Evolutionary conservation across 352 stramenopile genomes (phyloP), one percentile per base, ranked within the genome.

Genomic region (Blastocystis sp.): DNA sequence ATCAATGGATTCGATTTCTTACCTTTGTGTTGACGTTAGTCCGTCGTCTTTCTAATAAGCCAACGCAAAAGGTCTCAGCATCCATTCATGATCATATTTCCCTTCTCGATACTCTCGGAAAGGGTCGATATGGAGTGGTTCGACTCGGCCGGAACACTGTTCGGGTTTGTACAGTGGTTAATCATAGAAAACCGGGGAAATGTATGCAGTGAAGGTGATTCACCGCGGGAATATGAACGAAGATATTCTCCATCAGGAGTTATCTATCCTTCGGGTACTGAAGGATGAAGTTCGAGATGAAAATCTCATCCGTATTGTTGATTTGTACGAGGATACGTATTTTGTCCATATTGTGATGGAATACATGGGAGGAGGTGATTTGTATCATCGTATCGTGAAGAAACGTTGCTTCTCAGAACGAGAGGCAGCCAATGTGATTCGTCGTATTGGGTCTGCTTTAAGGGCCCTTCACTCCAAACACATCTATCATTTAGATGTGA

Each of bases 401-500:
- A 80, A 80, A n/a, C 7, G 42, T 0, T 63, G 69, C 46, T 80
- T 80, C n/a, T 63, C 69, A 2, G 69, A 80, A 39, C 69, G 69
- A 27, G 69, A 80, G n/a, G 69, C 69, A 39, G 69, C 69, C 39
- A 80, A 59, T n/a, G 69, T 80, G 51, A 80, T 80, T 39, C 37
- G 37, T 19, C 39, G 69, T 5, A 80, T 80, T 39, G 69, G 69
- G 3, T 46, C 93, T 73, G 92, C 91, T 35, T 90, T 94, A 1
- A 91, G 93, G 49, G 91, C 93, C 58, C 94, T 94, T 91, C 92
- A 94, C 88, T 92, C 93, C 78, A 93, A 94, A 69, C 92, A 92
- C 85, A 94, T 94, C 86, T 94, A 94, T 88, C 92, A 94, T 39
- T 92, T 92, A 1, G 92, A 94, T 56, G 93, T 94, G 69, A 94